phyloP scores from a whole-genome alignment of 176 grass and related monocot genomes.

The barley (Hordeum vulgare) region MorexV3_pseudomolecules_assembly NC_058521.1:449610520-449611019 shows the following conservation, averaged over 20 bases:
- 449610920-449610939: slow-evolving; percentile 72
- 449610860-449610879: slow-evolving; percentile 7
- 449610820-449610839: slow-evolving; percentile 58
- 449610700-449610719: not conserved
- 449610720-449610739: slow-evolving; percentile 62
- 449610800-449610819: slow-evolving; percentile 58
- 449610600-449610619: slow-evolving; percentile 39
- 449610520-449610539: slow-evolving; percentile 65
- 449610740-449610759: slow-evolving; percentile 45
- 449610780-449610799: slow-evolving; percentile 64
- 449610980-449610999: slow-evolving; percentile 74
- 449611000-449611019: slow-evolving; percentile 48
- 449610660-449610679: not conserved
- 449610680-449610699: not conserved
- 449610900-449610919: slow-evolving; percentile 62
- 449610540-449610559: slow-evolving; percentile 39
- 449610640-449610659: not conserved
- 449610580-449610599: slow-evolving; percentile 78
- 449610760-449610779: slow-evolving; percentile 62
- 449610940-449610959: slow-evolving; percentile 63
- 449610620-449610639: not conserved
- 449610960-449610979: slow-evolving; percentile 70
- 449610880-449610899: slow-evolving; percentile 48
- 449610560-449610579: slow-evolving; percentile 45
- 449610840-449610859: slow-evolving; percentile 42